Conservation (phyloP, 148 eudicot genomes). For the Vaccinium macrocarpon region DNA sequence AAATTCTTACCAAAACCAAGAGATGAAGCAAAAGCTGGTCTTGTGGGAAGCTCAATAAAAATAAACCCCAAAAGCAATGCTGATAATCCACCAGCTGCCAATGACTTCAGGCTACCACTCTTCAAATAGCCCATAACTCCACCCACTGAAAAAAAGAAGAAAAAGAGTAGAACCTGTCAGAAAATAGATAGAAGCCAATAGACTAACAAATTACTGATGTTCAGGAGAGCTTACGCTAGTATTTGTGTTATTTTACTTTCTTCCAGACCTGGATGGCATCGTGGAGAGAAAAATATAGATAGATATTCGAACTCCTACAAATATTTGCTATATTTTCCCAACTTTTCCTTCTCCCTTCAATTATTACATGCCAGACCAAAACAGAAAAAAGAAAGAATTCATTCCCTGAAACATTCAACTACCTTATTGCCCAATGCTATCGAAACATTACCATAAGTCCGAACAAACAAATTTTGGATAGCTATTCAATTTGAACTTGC, state of each 20-base stretch:
- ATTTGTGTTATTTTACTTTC: background rate
- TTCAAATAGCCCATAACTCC: conserved; percentile 81
- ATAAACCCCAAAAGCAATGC: conserved; percentile 55
- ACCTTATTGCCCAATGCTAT: background rate
- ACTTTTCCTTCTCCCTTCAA: background rate
- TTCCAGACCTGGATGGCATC: background rate
- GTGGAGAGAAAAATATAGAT: background rate
- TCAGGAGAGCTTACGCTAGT: background rate
- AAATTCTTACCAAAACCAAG: conserved; percentile 57
- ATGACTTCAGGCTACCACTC: conserved; percentile 73
- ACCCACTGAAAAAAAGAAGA: conserved; percentile 31
- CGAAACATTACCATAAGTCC: too few relatives aligned
- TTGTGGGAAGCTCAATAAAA: conserved; percentile 66
- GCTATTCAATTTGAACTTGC: background rate
- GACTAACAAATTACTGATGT: background rate
- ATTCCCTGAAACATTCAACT: background rate
- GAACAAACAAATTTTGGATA: background rate
- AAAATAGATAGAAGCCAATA: conserved; percentile 1
- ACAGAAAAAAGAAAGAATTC: background rate
- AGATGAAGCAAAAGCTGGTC: conserved; percentile 71
- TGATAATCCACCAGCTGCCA: conserved; percentile 72
- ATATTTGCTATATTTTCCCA: background rate
- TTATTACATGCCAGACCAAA: background rate
- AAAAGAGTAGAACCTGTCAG: background rate
- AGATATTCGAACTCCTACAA: background rate